Evolutionary conservation across 495 filamentous ascomycete species (phyloP).

Genomic region (Paragyromitra xinjiangensis): DNA sequence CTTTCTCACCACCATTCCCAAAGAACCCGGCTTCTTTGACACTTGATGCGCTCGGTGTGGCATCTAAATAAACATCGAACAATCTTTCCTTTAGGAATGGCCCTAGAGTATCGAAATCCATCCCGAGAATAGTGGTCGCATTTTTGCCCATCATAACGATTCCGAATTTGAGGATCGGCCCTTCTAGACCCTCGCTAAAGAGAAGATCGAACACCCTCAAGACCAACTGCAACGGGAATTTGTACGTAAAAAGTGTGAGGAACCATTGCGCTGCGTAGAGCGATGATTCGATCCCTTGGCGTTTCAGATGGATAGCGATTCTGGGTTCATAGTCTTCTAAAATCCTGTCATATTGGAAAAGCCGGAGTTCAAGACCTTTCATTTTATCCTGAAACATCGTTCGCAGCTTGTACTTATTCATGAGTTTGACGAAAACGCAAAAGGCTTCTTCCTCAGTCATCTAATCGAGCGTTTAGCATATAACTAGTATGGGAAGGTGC

Average conservation of each 20-base stretch:
- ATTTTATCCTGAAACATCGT: constrained; percentile 96
- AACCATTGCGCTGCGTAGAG: constrained; percentile 99
- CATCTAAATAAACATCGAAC: constrained; percentile 97
- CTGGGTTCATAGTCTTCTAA: constrained; percentile 94
- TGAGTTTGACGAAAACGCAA: constrained; percentile 86
- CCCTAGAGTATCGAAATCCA: constrained; percentile 91
- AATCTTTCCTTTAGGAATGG: constrained; percentile 90
- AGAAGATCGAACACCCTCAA: constrained; percentile 97
- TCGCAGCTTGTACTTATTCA: constrained; percentile 94
- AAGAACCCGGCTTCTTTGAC: constrained; percentile 98
- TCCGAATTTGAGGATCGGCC: constrained; percentile 89
- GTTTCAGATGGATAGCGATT: constrained; percentile 91
- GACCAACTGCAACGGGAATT: constrained; percentile 95
- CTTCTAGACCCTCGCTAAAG: constrained; percentile 90
- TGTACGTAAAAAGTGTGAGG: constrained; percentile 97
- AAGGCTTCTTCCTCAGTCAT: constrained; percentile 99
- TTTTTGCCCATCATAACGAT: constrained; percentile 97
- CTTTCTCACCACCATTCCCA: constrained; percentile 91
- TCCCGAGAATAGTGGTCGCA: constrained; percentile 74
- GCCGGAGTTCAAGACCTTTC: constrained; percentile 89
- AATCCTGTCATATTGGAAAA: constrained; percentile 94
- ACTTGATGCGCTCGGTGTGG: constrained; percentile 82
- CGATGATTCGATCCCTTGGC: constrained; percentile 85
- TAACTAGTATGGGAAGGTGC: not conserved
- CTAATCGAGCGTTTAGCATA: constrained; percentile 60